Evolutionary conservation across 164 flowering plant genomes (phyloP).

Genomic region (Vitis rupestris): DNA sequence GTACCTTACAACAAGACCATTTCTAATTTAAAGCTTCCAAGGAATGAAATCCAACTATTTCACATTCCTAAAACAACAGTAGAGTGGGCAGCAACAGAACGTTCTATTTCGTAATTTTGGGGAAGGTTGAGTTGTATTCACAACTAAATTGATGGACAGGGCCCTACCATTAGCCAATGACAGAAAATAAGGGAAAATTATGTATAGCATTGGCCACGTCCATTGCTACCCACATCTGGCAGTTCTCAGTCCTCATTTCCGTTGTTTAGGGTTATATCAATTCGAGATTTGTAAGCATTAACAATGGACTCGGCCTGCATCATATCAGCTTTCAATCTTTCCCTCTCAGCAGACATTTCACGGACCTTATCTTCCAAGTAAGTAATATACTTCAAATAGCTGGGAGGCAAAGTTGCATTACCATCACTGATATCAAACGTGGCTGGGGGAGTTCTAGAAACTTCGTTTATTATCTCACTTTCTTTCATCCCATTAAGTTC

Average conservation of each 20-base stretch:
- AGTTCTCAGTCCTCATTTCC: conserved; percentile 46
- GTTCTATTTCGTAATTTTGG: no score
- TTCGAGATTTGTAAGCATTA: conserved; percentile 49
- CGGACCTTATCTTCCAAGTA: conserved; percentile 52
- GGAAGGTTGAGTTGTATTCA: no score
- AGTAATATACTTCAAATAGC: conserved; percentile 42
- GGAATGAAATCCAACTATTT: no score
- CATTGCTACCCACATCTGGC: no score
- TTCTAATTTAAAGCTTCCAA: no score
- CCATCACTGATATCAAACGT: conserved; percentile 25
- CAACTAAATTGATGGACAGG: no score
- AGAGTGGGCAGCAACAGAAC: no score
- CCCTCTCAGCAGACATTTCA: conserved; percentile 48
- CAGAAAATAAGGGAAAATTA: no score
- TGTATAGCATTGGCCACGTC: no score
- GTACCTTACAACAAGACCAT: no score
- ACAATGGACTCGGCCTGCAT: conserved; percentile 64
- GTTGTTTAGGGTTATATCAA: conserved; percentile 35
- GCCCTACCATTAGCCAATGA: no score
- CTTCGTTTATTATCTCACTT: conserved; percentile 29
- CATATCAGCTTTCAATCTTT: conserved; percentile 56
- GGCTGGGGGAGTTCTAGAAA: conserved; percentile 14
- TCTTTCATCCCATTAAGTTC: conserved; percentile 46
- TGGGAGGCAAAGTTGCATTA: conserved; percentile 45
- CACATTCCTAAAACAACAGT: no score